Evolutionary conservation across 1,284 basidiomycete species (phyloP).

Genomic region (Leccinum solheimii): DNA sequence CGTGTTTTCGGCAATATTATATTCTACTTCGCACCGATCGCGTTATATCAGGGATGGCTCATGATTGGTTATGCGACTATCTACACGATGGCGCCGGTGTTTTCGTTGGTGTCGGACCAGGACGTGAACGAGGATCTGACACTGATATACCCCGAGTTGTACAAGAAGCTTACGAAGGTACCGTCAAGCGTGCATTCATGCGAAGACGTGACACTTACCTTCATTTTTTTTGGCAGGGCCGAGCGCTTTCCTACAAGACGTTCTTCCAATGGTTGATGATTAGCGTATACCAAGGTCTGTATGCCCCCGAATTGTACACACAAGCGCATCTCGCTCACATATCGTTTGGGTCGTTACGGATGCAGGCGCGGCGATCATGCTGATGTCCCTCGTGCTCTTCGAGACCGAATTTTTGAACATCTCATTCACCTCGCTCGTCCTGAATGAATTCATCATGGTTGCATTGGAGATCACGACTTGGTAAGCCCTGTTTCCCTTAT

Average conservation of each 20-base stretch:
- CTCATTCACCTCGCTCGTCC: conserved; percentile 92
- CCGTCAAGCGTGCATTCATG: not conserved
- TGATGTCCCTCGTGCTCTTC: conserved; percentile 93
- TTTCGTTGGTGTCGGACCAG: conserved; percentile 92
- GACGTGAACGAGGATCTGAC: conserved; percentile 97
- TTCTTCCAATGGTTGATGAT: conserved; percentile 99
- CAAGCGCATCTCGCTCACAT: not conserved
- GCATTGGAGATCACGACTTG: conserved; percentile 97
- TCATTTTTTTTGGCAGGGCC: conserved; percentile 58
- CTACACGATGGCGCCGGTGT: conserved; percentile 99
- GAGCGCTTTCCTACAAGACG: conserved; percentile 91
- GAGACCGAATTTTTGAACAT: conserved; percentile 98
- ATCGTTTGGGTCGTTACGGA: not conserved
- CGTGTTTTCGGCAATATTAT: conserved; percentile 93
- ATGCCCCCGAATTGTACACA: too few relatives aligned
- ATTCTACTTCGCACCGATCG: conserved; percentile 94
- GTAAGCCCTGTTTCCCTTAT: conserved; percentile 46
- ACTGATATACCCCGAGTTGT: conserved; percentile 94
- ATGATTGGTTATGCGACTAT: conserved; percentile 98
- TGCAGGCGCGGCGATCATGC: conserved; percentile 95
- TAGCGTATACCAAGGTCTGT: conserved; percentile 91
- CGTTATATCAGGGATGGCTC: conserved; percentile 97
- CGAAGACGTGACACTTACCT: conserved; percentile 3
- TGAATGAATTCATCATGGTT: conserved; percentile 99
- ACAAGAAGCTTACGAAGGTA: conserved; percentile 97